phyloP scores from a whole-genome alignment of 495 filamentous ascomycete species.

The Aspergillus asperescens region DNA sequence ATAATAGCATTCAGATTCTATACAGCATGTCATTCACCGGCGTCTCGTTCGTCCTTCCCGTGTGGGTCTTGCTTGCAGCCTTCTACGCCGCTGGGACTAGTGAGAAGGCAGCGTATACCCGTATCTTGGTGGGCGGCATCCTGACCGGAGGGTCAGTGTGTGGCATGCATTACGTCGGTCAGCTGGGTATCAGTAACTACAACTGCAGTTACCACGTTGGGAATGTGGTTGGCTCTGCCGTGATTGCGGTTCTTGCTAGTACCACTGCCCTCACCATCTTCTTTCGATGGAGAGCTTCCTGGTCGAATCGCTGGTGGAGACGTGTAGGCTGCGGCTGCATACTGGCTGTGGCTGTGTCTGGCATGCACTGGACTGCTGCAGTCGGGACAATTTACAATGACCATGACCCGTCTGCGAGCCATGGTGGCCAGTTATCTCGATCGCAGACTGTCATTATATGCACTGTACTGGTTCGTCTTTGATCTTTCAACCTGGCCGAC shows the following conservation, averaged over 20 bases:
- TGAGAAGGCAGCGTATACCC: constrained; percentile 50
- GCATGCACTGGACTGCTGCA: constrained; percentile 85
- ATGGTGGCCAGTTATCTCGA: constrained; percentile 40
- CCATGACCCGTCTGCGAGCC: constrained; percentile 27
- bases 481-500: neutral
- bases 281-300: constrained; percentile 68
- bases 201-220: constrained; percentile 47
- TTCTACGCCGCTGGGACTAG: constrained; percentile 61
- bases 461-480: constrained; percentile 53
- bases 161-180: constrained; percentile 88
- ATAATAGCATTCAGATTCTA: constrained; percentile 57
- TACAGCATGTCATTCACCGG: constrained; percentile 70
- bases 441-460: constrained; percentile 59
- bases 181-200: constrained; percentile 79
- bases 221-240: constrained; percentile 61
- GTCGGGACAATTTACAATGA: constrained; percentile 62
- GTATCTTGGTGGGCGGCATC: constrained; percentile 56
- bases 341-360: constrained; percentile 68
- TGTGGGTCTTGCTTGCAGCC: constrained; percentile 64
- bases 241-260: constrained; percentile 68
- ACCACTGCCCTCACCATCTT: constrained; percentile 65
- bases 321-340: constrained; percentile 58
- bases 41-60: constrained; percentile 75
- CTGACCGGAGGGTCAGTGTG: constrained; percentile 69
- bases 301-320: constrained; percentile 76